Evolutionary conservation across 139 green algal genomes (phyloP), one percentile per base, ranked within the genome.

Genomic region (Deuterostichococcus epilithicus): DNA sequence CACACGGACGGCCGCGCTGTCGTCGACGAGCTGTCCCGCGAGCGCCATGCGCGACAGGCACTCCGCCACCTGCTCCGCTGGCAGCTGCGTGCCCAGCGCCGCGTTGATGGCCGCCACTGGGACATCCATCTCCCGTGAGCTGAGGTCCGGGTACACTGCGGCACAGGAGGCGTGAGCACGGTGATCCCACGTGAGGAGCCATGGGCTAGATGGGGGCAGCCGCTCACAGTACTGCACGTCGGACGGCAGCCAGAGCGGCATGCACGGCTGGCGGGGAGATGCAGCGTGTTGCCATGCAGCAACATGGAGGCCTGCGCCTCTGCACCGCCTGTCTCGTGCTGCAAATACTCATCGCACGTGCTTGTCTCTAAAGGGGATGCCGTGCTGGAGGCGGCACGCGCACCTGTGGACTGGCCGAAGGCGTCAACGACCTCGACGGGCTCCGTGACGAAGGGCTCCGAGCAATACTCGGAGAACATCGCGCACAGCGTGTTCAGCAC

Each of bases 391-490:
- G 20, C 28, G 38, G 15, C 8, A 58, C 6, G 60, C 77, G 36
- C 70, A 88, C 83, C 68, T 59, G 77, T 67, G 26, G 71, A 81
- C 28, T 90, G 22, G 20, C 93, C 91, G 35, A 93, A 86, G 3
- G 88, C 83, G 79, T 97, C 90, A 15, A 93, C 81, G 23, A 99
- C 95, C 75, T 98, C 87, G 30, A 99, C 96, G 0, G 95, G 94
- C 88, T 99, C 96, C 59, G 98, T 83, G 77, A 91, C 82, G 80
- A 97, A 99, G 5, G 90, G 90, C 30, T 35, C 67, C n/a, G 72
- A 37, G 84, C 91, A 97, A 85, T 98, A 98, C 88, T 98, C 84
- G 0, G 84, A 89, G 80, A 99, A 99, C 95, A 99, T 99, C 73
- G 90, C 88, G 38, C 92, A 87, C 42, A 97, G 34, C 0, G 69